Conservation (phyloP, 2,329 filamentous ascomycete species). For the Pseudogymnoascus verrucosus region DNA sequence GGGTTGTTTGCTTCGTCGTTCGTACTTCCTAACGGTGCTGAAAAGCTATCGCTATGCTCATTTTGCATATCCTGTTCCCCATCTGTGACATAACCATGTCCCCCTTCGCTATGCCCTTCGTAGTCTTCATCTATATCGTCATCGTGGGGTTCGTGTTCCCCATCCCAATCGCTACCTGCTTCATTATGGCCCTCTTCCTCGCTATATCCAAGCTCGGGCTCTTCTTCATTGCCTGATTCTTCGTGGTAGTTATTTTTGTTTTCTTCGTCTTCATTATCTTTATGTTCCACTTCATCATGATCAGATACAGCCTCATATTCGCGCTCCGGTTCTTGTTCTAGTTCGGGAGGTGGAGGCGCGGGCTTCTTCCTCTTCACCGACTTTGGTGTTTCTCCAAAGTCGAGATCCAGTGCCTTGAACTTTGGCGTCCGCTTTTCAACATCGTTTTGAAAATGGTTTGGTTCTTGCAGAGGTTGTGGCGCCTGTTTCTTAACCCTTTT, state of each 20-base stretch:
- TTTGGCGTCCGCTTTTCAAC: background rate
- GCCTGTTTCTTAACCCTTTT: background rate
- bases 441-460: background rate
- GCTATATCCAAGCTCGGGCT: background rate
- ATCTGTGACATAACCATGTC: constrained; percentile 4
- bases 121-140: constrained; percentile 10
- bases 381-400: constrained; percentile 10
- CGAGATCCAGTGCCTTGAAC: background rate
- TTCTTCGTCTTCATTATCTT: background rate
- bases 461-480: background rate
- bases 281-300: background rate
- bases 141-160: constrained; percentile 10
- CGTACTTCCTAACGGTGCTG: background rate
- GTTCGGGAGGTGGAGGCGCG: constrained; percentile 15
- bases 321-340: constrained; percentile 10
- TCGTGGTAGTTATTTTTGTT: background rate
- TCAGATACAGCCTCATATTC: background rate
- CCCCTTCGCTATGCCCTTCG: constrained; percentile 10
- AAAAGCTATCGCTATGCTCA: background rate
- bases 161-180: constrained; percentile 1
- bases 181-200: constrained; percentile 1
- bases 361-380: constrained; percentile 13
- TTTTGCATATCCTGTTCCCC: constrained; percentile 11
- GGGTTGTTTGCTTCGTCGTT: constrained; percentile 6
- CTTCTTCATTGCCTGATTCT: background rate